Conservation (phyloP, 495 filamentous ascomycete genomes). For the Astrocystis sublimbata region DNA sequence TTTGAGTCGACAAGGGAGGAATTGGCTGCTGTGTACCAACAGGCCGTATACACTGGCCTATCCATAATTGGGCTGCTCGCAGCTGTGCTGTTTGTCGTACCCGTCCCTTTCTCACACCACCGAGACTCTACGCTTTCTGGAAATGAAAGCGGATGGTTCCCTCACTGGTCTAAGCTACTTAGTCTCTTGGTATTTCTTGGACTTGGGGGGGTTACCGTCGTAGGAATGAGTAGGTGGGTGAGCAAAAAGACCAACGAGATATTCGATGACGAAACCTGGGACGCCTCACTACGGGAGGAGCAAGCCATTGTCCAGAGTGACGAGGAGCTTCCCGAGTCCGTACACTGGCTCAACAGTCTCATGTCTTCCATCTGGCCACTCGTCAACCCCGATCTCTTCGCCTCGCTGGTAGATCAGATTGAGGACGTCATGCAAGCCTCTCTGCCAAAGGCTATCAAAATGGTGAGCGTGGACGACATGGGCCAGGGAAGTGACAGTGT, state of each 20-base stretch:
- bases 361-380: slow-evolving; percentile 66
- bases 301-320: slow-evolving; percentile 36
- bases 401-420: slow-evolving; percentile 61
- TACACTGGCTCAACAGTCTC: slow-evolving; percentile 66
- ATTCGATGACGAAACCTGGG: slow-evolving; percentile 65
- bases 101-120: slow-evolving; percentile 68
- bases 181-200: slow-evolving; percentile 25
- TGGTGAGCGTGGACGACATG: slow-evolving; percentile 69
- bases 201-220: slow-evolving; percentile 34
- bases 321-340: slow-evolving; percentile 56
- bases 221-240: slow-evolving; percentile 54
- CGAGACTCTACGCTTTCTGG: slow-evolving; percentile 32
- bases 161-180: slow-evolving; percentile 21
- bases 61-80: slow-evolving; percentile 35
- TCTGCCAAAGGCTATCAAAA: slow-evolving; percentile 61
- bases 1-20: slow-evolving; percentile 51
- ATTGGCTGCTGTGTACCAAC: slow-evolving; percentile 47
- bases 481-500: slow-evolving; percentile 68
- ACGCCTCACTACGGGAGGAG: slow-evolving; percentile 53
- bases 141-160: neutral
- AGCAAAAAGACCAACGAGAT: slow-evolving; percentile 52
- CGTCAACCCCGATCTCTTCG: slow-evolving; percentile 70
- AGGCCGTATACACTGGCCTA: slow-evolving; percentile 47
- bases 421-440: slow-evolving; percentile 75
- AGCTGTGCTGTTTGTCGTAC: slow-evolving; percentile 50